phyloP scores from a whole-genome alignment of 768 basidiomycete genomes.

The Tylopilus sp. region DNA sequence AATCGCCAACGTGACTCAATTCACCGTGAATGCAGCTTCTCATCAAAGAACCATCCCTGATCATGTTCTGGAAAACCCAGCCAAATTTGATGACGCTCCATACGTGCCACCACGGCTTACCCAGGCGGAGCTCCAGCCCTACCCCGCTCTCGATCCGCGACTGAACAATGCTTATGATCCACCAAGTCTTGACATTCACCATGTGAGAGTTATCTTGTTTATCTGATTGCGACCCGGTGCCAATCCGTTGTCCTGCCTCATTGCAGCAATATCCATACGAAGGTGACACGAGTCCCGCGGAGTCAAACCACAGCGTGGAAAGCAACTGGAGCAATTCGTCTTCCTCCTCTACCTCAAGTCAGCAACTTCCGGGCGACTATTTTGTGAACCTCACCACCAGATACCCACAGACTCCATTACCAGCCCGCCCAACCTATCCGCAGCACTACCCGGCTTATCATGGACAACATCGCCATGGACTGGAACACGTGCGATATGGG shows the following conservation, averaged over 20 bases:
- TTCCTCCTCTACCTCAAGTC: conserved; percentile 21
- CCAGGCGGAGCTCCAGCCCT: conserved; percentile 18
- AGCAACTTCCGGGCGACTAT: conserved; percentile 9
- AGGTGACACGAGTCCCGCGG: conserved; percentile 21
- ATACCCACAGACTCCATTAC: conserved; percentile 5
- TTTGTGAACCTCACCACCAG: conserved; percentile 3
- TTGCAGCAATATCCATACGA: conserved; percentile 20
- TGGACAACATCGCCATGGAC: conserved; percentile 19
- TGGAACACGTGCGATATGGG: conserved; percentile 20
- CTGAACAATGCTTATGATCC: conserved; percentile 4
- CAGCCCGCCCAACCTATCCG: conserved; percentile 1
- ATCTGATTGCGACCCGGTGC: background rate
- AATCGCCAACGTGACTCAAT: conserved; percentile 8
- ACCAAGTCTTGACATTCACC: conserved; percentile 11
- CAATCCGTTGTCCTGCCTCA: background rate
- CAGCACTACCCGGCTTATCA: conserved; percentile 25
- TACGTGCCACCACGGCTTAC: conserved; percentile 28
- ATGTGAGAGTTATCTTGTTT: conserved; percentile 11
- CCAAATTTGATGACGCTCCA: conserved; percentile 27
- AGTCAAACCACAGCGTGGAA: conserved; percentile 22
- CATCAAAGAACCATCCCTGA: conserved; percentile 13
- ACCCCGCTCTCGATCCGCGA: conserved; percentile 15
- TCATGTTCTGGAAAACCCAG: conserved; percentile 11
- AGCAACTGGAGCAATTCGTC: conserved; percentile 28
- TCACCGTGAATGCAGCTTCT: conserved; percentile 3